Evolutionary conservation across 257 asterid species (phyloP).

Genomic region (Buddleja alternifolia): DNA sequence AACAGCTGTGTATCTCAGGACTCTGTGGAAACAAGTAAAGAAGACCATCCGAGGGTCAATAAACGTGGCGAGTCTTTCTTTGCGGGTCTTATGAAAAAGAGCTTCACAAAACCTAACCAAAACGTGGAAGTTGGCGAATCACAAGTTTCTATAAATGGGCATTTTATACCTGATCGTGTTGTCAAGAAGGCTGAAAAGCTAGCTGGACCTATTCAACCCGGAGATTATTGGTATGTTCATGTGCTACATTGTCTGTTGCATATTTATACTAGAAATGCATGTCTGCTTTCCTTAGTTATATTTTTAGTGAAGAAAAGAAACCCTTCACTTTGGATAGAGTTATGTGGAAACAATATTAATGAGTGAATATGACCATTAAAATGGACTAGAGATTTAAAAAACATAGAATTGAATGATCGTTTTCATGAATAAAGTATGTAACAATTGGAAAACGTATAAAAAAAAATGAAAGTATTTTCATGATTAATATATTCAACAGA

Average conservation of each 20-base stretch:
- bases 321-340: not conserved
- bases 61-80: constrained; percentile 80
- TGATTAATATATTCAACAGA: too few species aligned
- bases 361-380: constrained; percentile 17
- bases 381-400: too few species aligned
- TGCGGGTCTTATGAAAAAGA: constrained; percentile 62
- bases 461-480: not conserved
- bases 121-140: constrained; percentile 51
- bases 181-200: constrained; percentile 89
- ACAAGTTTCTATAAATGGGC: constrained; percentile 74
- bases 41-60: constrained; percentile 47
- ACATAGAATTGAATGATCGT: too few species aligned
- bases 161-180: constrained; percentile 58
- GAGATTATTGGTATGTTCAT: constrained; percentile 79
- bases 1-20: constrained; percentile 64
- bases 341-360: constrained; percentile 10
- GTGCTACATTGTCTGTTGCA: constrained; percentile 19
- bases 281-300: constrained; percentile 9
- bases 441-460: not conserved
- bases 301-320: too few species aligned
- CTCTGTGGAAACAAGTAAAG: constrained; percentile 56
- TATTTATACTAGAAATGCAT: constrained; percentile 24
- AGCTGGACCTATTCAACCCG: constrained; percentile 92
- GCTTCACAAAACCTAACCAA: constrained; percentile 61
- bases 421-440: not conserved